Evolutionary conservation across 2,329 filamentous ascomycete species (phyloP).

Genomic region (Fonsecaea monophora): DNA sequence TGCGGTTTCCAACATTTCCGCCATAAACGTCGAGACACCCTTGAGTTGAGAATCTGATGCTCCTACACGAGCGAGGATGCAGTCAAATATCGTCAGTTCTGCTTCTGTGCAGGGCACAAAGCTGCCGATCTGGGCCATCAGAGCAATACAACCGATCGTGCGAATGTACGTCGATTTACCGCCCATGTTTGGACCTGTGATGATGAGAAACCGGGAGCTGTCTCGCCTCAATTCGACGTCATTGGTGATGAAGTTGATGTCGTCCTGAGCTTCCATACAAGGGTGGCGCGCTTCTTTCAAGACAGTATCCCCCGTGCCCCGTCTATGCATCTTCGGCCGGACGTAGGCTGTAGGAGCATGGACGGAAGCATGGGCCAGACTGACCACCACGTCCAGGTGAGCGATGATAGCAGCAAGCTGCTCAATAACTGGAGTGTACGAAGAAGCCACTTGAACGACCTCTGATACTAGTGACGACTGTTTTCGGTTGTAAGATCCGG

Average conservation of each 20-base stretch:
- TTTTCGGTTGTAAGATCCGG: conserved; percentile 91
- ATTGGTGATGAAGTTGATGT: conserved; percentile 98
- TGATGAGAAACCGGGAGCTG: conserved; percentile 88
- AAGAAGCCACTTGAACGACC: conserved; percentile 90
- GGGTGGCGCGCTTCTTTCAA: conserved; percentile 94
- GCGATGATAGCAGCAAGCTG: conserved; percentile 85
- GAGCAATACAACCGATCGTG: conserved; percentile 92
- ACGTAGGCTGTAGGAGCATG: conserved; percentile 93
- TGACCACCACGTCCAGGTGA: conserved; percentile 93
- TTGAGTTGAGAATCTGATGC: conserved; percentile 97
- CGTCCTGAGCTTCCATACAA: conserved; percentile 98
- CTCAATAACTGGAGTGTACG: conserved; percentile 92
- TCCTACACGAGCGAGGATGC: conserved; percentile 92
- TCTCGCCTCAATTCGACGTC: conserved; percentile 82
- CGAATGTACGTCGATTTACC: conserved; percentile 98
- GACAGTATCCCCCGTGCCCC: conserved; percentile 85
- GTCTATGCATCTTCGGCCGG: conserved; percentile 85
- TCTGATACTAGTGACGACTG: conserved; percentile 90
- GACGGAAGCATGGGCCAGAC: conserved; percentile 89
- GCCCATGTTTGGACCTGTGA: conserved; percentile 98
- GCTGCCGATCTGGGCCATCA: conserved; percentile 96
- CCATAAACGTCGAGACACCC: conserved; percentile 98
- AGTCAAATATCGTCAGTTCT: conserved; percentile 94
- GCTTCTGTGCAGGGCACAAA: conserved; percentile 93
- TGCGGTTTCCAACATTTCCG: conserved; percentile 98